Conservation (phyloP, 1,139 yeast genomes). For the Hemisphaericaspora xylofermentans region DNA sequence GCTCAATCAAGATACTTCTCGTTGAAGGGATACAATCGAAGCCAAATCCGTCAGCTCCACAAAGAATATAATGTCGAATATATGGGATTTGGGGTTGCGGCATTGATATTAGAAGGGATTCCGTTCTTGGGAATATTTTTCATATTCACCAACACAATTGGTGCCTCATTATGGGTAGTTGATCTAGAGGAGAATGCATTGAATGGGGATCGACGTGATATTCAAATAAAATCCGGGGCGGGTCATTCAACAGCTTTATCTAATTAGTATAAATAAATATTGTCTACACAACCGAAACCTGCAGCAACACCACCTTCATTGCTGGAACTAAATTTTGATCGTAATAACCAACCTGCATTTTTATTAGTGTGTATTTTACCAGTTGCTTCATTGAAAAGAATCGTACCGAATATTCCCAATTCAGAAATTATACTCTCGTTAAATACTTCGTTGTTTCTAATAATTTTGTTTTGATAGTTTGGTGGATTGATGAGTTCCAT, state of each 20-base stretch:
- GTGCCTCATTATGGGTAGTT: conserved; percentile 74
- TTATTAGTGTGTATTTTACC: conserved; percentile 62
- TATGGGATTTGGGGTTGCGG: conserved; percentile 56
- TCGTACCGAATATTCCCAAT: conserved; percentile 85
- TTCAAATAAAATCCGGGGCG: neutral
- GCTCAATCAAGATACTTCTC: conserved; percentile 62
- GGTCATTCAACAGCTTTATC: conserved; percentile 12
- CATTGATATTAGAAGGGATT: conserved; percentile 56
- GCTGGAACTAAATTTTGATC: conserved; percentile 83
- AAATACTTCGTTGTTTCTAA: conserved; percentile 62
- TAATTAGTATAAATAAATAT: conserved; percentile 45
- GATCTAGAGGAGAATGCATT: conserved; percentile 23
- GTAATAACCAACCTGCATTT: conserved; percentile 77
- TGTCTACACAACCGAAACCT: conserved; percentile 95
- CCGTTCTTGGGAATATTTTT: conserved; percentile 64
- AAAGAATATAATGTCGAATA: conserved; percentile 32
- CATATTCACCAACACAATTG: conserved; percentile 64
- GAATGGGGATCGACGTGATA: neutral
- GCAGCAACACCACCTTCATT: conserved; percentile 99
- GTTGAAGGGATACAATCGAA: conserved; percentile 52
- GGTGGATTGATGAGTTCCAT: conserved; percentile 92
- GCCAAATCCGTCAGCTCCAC: conserved; percentile 33
- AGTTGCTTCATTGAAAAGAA: conserved; percentile 64
- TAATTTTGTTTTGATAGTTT: conserved; percentile 60
- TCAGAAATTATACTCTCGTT: conserved; percentile 80